A percentile compares a stretch with the other conserved stretches of the same genome.
Conservation (phyloP, 2,329 filamentous ascomycete species). For the Zymoseptoria pseudotritici region DNA sequence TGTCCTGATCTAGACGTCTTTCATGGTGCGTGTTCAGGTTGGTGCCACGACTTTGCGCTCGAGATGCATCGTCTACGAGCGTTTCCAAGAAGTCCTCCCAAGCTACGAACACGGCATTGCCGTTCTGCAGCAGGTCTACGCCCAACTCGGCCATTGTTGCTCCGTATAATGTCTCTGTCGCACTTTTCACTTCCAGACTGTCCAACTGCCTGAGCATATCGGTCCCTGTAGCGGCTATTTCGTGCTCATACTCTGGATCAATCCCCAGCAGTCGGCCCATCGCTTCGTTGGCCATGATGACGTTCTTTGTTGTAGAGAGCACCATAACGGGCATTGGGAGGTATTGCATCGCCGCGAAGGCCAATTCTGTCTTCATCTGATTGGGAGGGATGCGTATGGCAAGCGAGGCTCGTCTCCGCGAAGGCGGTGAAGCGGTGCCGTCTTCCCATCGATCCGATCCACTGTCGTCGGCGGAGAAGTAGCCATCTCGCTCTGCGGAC, state of each 20-base stretch:
- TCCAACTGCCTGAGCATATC: slow-evolving; percentile 14
- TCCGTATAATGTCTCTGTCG: slow-evolving; percentile 56
- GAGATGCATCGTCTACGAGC: slow-evolving; percentile 34
- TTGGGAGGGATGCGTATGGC: slow-evolving; percentile 29
- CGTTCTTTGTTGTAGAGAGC: slow-evolving; percentile 59
- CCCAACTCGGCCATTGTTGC: slow-evolving; percentile 63
- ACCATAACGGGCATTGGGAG: slow-evolving; percentile 66
- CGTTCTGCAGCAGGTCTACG: slow-evolving; percentile 65
- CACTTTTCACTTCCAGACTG: slow-evolving; percentile 29
- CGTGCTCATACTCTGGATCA: slow-evolving; percentile 28
- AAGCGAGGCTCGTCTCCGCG: slow-evolving; percentile 22
- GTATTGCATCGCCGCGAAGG: slow-evolving; percentile 64
- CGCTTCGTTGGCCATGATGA: slow-evolving; percentile 67
- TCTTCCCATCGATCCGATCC: background rate
- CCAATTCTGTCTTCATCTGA: slow-evolving; percentile 32
- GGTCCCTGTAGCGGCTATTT: slow-evolving; percentile 7
- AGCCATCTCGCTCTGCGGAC: slow-evolving; percentile 13
- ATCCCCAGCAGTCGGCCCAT: slow-evolving; percentile 63
- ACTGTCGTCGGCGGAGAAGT: slow-evolving; percentile 25
- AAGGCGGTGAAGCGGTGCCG: background rate
- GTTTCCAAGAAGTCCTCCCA: slow-evolving; percentile 45
- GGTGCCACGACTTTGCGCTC: slow-evolving; percentile 21
- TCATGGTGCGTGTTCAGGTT: slow-evolving; percentile 23
- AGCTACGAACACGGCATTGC: slow-evolving; percentile 44
- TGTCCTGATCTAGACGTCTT: slow-evolving; percentile 12